phyloP scores from a whole-genome alignment of 192 early-diverging fungal species.

The Umbelopsis sp. region DNA sequence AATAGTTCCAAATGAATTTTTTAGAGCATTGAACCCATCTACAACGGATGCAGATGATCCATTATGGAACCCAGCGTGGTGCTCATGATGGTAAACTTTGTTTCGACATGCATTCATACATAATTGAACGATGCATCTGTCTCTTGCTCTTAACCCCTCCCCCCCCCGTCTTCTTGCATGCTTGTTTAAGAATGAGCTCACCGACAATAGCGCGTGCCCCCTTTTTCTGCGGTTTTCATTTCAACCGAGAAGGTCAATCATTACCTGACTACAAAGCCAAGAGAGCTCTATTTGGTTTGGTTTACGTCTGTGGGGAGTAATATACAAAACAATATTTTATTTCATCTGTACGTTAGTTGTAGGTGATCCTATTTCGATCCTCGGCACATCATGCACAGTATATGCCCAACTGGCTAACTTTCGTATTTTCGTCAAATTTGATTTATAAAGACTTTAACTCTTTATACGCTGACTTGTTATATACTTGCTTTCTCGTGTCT shows the following conservation, averaged over 20 bases:
- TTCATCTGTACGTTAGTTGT: neutral
- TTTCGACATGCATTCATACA: no score
- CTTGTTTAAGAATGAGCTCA: no score
- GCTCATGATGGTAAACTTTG: no score
- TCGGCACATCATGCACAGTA: conserved; percentile 14
- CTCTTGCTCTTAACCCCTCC: no score
- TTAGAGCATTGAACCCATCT: no score
- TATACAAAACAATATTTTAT: conserved; percentile 8
- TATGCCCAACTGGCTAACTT: conserved; percentile 19
- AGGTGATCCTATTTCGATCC: conserved; percentile 5
- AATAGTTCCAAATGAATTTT: no score
- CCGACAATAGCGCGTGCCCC: neutral
- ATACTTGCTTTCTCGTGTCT: neutral
- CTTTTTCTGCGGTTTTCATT: conserved; percentile 1
- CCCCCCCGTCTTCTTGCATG: no score
- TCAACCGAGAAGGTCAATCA: conserved; percentile 10
- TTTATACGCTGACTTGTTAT: no score
- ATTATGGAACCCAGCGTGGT: no score
- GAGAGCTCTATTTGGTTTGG: conserved; percentile 1
- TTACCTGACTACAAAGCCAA: neutral
- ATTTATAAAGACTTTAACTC: conserved; percentile 1
- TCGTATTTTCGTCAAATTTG: neutral
- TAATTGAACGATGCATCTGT: no score
- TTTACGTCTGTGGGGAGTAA: conserved; percentile 18
- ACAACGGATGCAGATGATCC: no score